Evolutionary conservation across 805 yeast genomes (phyloP).

Genomic region (Schwanniomyces vanrijiae): DNA sequence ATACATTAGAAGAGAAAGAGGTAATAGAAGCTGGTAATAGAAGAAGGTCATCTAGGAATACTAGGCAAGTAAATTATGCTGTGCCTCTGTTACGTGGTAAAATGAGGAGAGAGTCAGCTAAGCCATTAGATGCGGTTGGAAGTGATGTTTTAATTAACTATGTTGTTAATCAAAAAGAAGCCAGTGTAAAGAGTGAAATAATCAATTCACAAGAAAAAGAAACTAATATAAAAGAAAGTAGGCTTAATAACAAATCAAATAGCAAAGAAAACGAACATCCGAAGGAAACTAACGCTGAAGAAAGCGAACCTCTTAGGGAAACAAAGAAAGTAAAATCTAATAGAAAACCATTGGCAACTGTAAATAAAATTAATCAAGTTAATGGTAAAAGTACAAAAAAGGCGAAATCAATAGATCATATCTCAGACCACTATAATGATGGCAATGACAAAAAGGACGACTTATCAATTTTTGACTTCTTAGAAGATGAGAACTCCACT

Average conservation of each 20-base stretch:
- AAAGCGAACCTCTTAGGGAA: conserved; percentile 1
- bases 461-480: conserved; percentile 42
- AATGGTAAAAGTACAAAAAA: background rate
- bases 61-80: conserved; percentile 62
- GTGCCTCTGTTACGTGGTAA: conserved; percentile 67
- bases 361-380: conserved; percentile 20
- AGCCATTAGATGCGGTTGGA: conserved; percentile 60
- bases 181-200: conserved; percentile 6
- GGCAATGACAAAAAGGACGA: conserved; percentile 14
- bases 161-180: conserved; percentile 2
- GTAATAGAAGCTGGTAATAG: conserved; percentile 13
- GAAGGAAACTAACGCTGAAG: conserved; percentile 1
- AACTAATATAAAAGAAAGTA: no score
- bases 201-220: background rate
- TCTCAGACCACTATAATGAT: background rate
- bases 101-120: conserved; percentile 64
- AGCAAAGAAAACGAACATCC: no score
- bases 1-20: conserved; percentile 8
- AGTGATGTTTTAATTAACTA: conserved; percentile 21
- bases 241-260: no score
- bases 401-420: background rate
- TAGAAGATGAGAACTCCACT: conserved; percentile 19
- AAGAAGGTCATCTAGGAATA: conserved; percentile 48
- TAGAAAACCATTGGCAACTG: conserved; percentile 24
- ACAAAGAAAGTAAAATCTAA: conserved; percentile 1